Conservation (phyloP, 2,329 filamentous ascomycete genomes). For the Cyanodermella asteris region DNA sequence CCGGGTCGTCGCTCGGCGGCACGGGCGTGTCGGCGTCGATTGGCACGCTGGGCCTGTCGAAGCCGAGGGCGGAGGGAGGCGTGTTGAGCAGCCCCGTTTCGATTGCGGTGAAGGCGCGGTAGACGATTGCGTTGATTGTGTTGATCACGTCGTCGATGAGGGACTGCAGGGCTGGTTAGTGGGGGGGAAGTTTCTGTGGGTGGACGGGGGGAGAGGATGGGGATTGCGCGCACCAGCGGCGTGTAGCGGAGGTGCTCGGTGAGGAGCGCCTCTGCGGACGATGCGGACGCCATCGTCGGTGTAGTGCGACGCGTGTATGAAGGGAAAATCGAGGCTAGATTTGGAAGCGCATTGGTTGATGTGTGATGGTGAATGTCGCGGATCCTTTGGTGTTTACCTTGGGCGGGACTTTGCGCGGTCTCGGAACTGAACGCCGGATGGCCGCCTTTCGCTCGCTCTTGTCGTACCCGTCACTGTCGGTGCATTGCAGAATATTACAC, state of each 20-base stretch:
- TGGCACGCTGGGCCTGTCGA: constrained; percentile 31
- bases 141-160: constrained; percentile 98
- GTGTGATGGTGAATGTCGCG: too few species aligned
- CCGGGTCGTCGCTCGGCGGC: constrained; percentile 22
- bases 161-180: constrained; percentile 30
- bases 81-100: constrained; percentile 60
- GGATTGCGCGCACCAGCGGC: constrained; percentile 45
- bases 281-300: too few species aligned
- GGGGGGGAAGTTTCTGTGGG: constrained; percentile 3
- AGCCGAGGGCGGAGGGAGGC: constrained; percentile 60
- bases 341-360: too few species aligned
- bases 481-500: too few species aligned
- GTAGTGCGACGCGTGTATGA: too few species aligned
- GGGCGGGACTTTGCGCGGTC: too few species aligned
- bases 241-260: constrained; percentile 95
- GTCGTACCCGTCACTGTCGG: too few species aligned
- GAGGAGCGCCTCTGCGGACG: constrained; percentile 39
- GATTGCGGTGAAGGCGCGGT: constrained; percentile 69
- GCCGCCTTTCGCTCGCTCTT: too few species aligned
- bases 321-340: too few species aligned
- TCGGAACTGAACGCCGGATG: too few species aligned
- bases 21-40: constrained; percentile 18
- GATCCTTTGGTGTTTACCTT: too few species aligned
- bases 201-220: constrained; percentile 3
- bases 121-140: constrained; percentile 79